A percentile compares a stretch with the other conserved stretches of the same genome.
phyloP scores from a whole-genome alignment of 2,329 filamentous ascomycete species.

The Colletotrichum sidae region DNA sequence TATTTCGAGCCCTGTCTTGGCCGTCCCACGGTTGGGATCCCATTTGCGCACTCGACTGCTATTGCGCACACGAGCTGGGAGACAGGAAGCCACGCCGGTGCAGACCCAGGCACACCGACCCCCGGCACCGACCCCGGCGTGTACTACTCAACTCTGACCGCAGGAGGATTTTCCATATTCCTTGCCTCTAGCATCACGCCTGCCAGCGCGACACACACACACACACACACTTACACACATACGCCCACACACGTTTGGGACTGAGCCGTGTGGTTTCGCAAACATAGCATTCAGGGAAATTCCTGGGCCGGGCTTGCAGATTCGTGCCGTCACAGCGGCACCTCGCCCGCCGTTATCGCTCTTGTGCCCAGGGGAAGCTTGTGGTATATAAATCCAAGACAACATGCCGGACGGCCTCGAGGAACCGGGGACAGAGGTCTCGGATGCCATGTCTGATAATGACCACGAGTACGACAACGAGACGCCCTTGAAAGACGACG shows the following conservation, averaged over 20 bases:
- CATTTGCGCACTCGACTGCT: slow-evolving; percentile 20
- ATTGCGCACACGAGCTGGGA: slow-evolving; percentile 40
- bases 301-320: slow-evolving; percentile 46
- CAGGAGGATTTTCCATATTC: slow-evolving; percentile 28
- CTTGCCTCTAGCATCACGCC: slow-evolving; percentile 32
- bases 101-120: neutral
- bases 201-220: slow-evolving; percentile 24
- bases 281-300: slow-evolving; percentile 22
- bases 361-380: slow-evolving; percentile 34
- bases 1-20: slow-evolving; percentile 9
- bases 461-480: slow-evolving; percentile 68
- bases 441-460: slow-evolving; percentile 70
- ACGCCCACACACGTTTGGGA: slow-evolving; percentile 24
- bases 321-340: slow-evolving; percentile 45
- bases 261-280: slow-evolving; percentile 37
- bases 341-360: slow-evolving; percentile 21
- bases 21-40: slow-evolving; percentile 20
- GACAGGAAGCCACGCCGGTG: slow-evolving; percentile 20
- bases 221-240: slow-evolving; percentile 25
- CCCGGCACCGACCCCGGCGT: slow-evolving; percentile 22
- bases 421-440: slow-evolving; percentile 65
- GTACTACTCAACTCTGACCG: slow-evolving; percentile 28
- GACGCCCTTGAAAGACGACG: slow-evolving; percentile 56
- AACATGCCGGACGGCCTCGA: slow-evolving; percentile 68
- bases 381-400: slow-evolving; percentile 64